Percentiles rank a stretch among this genome's conserved stretches.
Evolutionary conservation across 129 eudicot genomes (phyloP).

Genomic region (Artemisia annua): DNA sequence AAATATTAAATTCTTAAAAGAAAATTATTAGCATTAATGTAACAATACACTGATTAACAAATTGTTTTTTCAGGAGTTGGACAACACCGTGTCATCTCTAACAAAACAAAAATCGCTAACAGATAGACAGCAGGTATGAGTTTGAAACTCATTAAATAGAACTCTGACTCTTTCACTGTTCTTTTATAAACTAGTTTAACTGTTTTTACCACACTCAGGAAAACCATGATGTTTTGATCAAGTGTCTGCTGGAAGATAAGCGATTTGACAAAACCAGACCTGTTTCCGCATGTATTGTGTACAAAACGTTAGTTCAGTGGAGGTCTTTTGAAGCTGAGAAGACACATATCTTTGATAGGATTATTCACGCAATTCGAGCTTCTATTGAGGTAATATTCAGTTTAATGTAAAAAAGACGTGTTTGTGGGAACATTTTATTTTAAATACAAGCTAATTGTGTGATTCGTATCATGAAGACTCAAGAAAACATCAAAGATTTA

Average conservation of each 20-base stretch:
- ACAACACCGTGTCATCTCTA: slow-evolving; percentile 40
- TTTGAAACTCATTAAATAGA: slow-evolving; percentile 4
- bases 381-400: slow-evolving; percentile 75
- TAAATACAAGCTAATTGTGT: slow-evolving; percentile 18
- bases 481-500: slow-evolving; percentile 64
- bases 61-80: slow-evolving; percentile 48
- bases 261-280: slow-evolving; percentile 86
- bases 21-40: slow-evolving; percentile 9
- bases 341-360: slow-evolving; percentile 86
- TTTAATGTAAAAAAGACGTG: neutral
- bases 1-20: neutral
- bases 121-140: slow-evolving; percentile 88
- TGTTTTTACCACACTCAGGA: slow-evolving; percentile 48
- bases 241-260: slow-evolving; percentile 85
- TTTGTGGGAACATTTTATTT: neutral
- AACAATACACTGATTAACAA: slow-evolving; percentile 17
- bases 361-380: slow-evolving; percentile 79
- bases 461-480: slow-evolving; percentile 46
- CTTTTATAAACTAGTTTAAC: neutral
- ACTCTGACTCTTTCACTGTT: neutral
- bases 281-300: slow-evolving; percentile 84
- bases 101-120: slow-evolving; percentile 88
- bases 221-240: slow-evolving; percentile 83
- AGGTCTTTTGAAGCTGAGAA: slow-evolving; percentile 98
- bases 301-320: slow-evolving; percentile 94